Evolutionary conservation across 192 early-diverging fungal species (phyloP).

Genomic region (Coemansia sp.): DNA sequence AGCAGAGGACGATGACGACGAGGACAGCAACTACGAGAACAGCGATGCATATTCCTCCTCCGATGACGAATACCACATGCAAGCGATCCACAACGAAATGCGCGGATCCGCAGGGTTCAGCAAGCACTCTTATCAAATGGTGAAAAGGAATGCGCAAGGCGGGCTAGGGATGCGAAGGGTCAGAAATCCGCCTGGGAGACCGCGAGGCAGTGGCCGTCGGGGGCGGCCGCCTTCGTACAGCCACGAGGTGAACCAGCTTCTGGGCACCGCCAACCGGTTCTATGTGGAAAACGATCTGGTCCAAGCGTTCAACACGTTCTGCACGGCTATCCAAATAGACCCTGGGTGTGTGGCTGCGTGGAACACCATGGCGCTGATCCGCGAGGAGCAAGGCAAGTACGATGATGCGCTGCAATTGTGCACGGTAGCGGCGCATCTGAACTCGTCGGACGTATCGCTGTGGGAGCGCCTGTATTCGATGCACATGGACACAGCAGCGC

Average conservation of each 20-base stretch:
- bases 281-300: conserved; percentile 73
- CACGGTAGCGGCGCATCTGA: conserved; percentile 90
- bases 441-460: conserved; percentile 65
- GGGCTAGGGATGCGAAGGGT: neutral
- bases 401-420: conserved; percentile 75
- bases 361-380: conserved; percentile 86
- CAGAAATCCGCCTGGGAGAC: neutral
- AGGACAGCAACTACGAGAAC: conserved; percentile 39
- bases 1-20: conserved; percentile 21
- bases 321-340: conserved; percentile 75
- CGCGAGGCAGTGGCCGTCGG: neutral
- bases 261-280: conserved; percentile 78
- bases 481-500: conserved; percentile 60
- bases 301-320: conserved; percentile 72
- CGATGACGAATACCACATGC: conserved; percentile 23
- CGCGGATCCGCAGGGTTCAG: conserved; percentile 23
- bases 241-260: conserved; percentile 59
- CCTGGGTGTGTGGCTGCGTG: conserved; percentile 80
- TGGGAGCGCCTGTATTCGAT: conserved; percentile 85
- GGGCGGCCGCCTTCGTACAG: conserved; percentile 10
- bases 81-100: conserved; percentile 16
- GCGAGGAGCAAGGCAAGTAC: conserved; percentile 80
- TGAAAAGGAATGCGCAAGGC: neutral
- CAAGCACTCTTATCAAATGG: neutral
- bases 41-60: conserved; percentile 20